These are phyloP conservation scores for Luffa acutangula DNA, from an alignment of 306 rosid species.

Conservation along the genomic window DNA sequence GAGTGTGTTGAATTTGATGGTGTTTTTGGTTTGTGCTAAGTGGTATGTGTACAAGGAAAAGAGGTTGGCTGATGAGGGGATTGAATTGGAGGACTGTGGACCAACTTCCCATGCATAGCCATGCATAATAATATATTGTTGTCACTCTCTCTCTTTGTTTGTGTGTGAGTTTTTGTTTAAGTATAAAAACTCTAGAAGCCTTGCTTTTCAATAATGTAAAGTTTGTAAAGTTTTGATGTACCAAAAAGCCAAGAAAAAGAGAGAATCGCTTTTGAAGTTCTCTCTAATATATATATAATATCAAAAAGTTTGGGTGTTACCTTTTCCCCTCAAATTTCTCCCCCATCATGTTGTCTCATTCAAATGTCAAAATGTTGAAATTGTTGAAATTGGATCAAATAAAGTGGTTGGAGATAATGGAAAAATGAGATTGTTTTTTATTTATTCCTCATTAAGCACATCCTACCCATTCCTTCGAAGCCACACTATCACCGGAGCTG, in stretches of 20 bases:
- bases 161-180: not conserved
- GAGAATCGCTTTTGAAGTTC: slow-evolving; percentile 6
- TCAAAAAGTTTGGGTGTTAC: not conserved
- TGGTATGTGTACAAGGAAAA: slow-evolving; percentile 85
- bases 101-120: slow-evolving; percentile 22
- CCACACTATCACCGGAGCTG: no score
- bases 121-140: not conserved
- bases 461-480: no score
- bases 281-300: not conserved
- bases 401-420: not conserved
- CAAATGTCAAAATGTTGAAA: not conserved
- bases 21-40: slow-evolving; percentile 52
- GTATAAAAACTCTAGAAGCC: not conserved
- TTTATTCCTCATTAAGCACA: no score
- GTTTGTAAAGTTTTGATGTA: slow-evolving; percentile 10
- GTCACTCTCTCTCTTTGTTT: not conserved
- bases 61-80: slow-evolving; percentile 54
- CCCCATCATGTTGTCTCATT: not conserved
- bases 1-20: slow-evolving; percentile 47
- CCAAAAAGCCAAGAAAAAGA: not conserved
- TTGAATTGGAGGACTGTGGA: slow-evolving; percentile 45
- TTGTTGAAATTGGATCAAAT: not conserved
- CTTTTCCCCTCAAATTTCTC: not conserved
- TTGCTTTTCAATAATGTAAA: slow-evolving; percentile 4
- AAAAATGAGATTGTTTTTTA: not conserved